Evolutionary conservation across 768 basidiomycete genomes (phyloP).

Genomic region (Mycena albidolilacea): DNA sequence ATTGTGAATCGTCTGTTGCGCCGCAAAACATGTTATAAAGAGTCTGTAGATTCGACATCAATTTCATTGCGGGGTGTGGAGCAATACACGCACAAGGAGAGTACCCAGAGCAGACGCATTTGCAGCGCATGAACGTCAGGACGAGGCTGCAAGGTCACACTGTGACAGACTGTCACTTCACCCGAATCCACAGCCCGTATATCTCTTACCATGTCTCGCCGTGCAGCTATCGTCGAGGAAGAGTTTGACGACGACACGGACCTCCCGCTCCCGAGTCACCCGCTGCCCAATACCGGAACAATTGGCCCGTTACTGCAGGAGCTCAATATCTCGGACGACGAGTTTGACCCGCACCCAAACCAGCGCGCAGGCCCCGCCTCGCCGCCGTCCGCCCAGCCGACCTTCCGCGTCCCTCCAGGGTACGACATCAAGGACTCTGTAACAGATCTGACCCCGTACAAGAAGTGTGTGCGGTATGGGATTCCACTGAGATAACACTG

Average conservation of each 20-base stretch:
- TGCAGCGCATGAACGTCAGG: conserved; percentile 24
- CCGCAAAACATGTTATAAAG: conserved; percentile 39
- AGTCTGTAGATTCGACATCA: conserved; percentile 19
- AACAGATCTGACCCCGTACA: conserved; percentile 87
- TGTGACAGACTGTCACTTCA: not conserved
- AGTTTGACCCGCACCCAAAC: conserved; percentile 55
- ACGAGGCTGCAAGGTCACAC: not conserved
- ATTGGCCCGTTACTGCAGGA: conserved; percentile 87
- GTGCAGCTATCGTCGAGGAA: conserved; percentile 72
- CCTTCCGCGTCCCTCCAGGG: conserved; percentile 40
- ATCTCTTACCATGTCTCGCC: conserved; percentile 70
- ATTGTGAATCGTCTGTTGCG: conserved; percentile 28
- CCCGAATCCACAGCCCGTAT: not conserved
- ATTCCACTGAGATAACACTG: conserved; percentile 27
- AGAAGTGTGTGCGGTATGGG: conserved; percentile 68
- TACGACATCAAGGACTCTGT: conserved; percentile 56
- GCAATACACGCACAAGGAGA: conserved; percentile 23
- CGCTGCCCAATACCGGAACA: conserved; percentile 76
- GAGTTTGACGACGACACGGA: conserved; percentile 98
- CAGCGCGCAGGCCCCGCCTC: conserved; percentile 69
- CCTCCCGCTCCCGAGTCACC: conserved; percentile 80
- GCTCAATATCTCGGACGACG: conserved; percentile 71
- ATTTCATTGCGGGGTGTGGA: not conserved
- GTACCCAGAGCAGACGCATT: conserved; percentile 29
- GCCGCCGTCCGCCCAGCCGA: conserved; percentile 53